Conservation (phyloP, 1,139 yeast genomes). For the Nakaseomyces uthaithaninus region DNA sequence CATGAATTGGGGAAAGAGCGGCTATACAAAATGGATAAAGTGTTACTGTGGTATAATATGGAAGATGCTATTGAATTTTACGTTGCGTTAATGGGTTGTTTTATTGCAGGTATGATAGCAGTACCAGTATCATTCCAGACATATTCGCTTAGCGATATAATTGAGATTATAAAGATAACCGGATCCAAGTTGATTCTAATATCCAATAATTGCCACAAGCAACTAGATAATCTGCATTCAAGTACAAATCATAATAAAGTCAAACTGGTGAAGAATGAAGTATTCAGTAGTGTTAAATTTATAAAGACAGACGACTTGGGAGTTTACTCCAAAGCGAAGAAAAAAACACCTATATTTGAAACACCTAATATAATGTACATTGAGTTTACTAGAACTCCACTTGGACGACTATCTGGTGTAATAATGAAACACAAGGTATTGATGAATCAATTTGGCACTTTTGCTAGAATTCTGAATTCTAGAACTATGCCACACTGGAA, state of each 20-base stretch:
- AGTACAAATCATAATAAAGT: slow-evolving; percentile 35
- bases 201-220: slow-evolving; percentile 69
- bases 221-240: slow-evolving; percentile 50
- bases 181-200: slow-evolving; percentile 72
- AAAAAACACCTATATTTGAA: slow-evolving; percentile 58
- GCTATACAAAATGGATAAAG: slow-evolving; percentile 73
- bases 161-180: slow-evolving; percentile 64
- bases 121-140: slow-evolving; percentile 80
- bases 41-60: slow-evolving; percentile 74
- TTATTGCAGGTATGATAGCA: slow-evolving; percentile 88
- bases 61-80: slow-evolving; percentile 80
- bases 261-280: slow-evolving; percentile 46
- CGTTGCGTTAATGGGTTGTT: slow-evolving; percentile 82
- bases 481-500: slow-evolving; percentile 39
- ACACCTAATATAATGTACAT: slow-evolving; percentile 83
- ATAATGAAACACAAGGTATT: slow-evolving; percentile 86
- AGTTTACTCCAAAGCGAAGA: slow-evolving; percentile 49
- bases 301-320: slow-evolving; percentile 92
- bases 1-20: slow-evolving; percentile 74
- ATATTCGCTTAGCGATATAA: slow-evolving; percentile 55
- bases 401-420: slow-evolving; percentile 88
- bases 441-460: slow-evolving; percentile 75
- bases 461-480: slow-evolving; percentile 61
- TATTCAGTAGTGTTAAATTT: slow-evolving; percentile 41
- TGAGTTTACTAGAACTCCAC: slow-evolving; percentile 83